phyloP scores from a whole-genome alignment of 768 basidiomycete species.

The Amyloporia xantha region DNA sequence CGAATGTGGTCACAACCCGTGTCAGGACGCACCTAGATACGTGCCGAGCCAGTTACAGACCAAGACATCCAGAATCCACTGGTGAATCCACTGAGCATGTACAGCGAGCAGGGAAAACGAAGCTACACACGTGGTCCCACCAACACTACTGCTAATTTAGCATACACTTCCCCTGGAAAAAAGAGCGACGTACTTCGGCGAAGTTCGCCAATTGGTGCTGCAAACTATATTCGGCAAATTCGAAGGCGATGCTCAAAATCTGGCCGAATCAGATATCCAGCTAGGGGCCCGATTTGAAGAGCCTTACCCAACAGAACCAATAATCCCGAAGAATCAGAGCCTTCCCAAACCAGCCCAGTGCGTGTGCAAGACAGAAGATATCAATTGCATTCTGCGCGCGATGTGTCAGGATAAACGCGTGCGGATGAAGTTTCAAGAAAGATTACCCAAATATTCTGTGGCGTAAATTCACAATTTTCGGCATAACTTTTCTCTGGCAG shows the following conservation, averaged over 20 bases:
- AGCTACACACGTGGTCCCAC: conserved; percentile 79
- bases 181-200: conserved; percentile 53
- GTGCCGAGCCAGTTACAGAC: conserved; percentile 87
- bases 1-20: too few species aligned
- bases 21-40: conserved; percentile 69
- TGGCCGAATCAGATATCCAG: conserved; percentile 22
- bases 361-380: conserved; percentile 81
- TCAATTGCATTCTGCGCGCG: conserved; percentile 68
- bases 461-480: conserved; percentile 66
- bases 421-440: neutral
- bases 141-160: conserved; percentile 52
- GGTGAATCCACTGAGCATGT: conserved; percentile 5
- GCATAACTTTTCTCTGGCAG: conserved; percentile 85
- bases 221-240: conserved; percentile 82
- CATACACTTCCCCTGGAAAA: conserved; percentile 9
- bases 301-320: conserved; percentile 89
- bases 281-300: neutral
- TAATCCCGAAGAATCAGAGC: conserved; percentile 87
- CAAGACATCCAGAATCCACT: conserved; percentile 87
- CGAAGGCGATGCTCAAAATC: conserved; percentile 85
- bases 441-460: conserved; percentile 60
- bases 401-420: too few species aligned
- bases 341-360: conserved; percentile 88
- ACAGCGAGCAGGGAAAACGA: neutral
- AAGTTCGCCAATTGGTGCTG: conserved; percentile 88